phyloP scores from a whole-genome alignment of 1,284 basidiomycete species.

The Apiotrichum akiyoshidainum region DNA sequence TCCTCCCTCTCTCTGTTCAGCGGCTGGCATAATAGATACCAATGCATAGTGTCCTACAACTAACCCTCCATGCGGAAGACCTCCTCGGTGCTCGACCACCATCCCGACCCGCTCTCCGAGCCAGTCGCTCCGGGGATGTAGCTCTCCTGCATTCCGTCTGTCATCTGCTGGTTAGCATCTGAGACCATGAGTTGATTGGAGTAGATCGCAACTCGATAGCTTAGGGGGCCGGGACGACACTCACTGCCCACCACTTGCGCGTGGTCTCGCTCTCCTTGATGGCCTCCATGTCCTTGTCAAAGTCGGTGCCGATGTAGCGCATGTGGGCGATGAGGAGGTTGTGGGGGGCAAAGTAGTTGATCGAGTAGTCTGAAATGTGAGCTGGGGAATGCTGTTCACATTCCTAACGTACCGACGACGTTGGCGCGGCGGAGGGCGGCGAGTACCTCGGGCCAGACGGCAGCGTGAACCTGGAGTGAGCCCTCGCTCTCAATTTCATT shows the following conservation, averaged over 20 bases:
- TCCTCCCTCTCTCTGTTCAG: no score
- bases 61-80: slow-evolving; percentile 66
- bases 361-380: slow-evolving; percentile 62
- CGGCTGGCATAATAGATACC: no score
- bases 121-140: slow-evolving; percentile 66
- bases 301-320: slow-evolving; percentile 56
- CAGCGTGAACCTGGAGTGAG: slow-evolving; percentile 56
- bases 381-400: not conserved
- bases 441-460: slow-evolving; percentile 69
- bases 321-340: slow-evolving; percentile 62
- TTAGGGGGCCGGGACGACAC: slow-evolving; percentile 9
- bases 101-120: slow-evolving; percentile 62
- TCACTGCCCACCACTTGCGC: slow-evolving; percentile 70
- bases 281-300: slow-evolving; percentile 63
- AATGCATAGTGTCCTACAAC: no score
- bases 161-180: slow-evolving; percentile 30
- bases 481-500: not conserved
- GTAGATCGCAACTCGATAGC: no score
- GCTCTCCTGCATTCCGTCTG: slow-evolving; percentile 73
- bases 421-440: slow-evolving; percentile 64
- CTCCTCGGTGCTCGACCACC: slow-evolving; percentile 70
- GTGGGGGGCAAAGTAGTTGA: slow-evolving; percentile 62
- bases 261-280: slow-evolving; percentile 66
- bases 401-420: slow-evolving; percentile 52
- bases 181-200: not conserved